A percentile compares a stretch with the other conserved stretches of the same genome.
These are phyloP conservation scores for Russula dissimulans DNA, from an alignment of 768 basidiomycete species.

Conservation along the genomic window DNA sequence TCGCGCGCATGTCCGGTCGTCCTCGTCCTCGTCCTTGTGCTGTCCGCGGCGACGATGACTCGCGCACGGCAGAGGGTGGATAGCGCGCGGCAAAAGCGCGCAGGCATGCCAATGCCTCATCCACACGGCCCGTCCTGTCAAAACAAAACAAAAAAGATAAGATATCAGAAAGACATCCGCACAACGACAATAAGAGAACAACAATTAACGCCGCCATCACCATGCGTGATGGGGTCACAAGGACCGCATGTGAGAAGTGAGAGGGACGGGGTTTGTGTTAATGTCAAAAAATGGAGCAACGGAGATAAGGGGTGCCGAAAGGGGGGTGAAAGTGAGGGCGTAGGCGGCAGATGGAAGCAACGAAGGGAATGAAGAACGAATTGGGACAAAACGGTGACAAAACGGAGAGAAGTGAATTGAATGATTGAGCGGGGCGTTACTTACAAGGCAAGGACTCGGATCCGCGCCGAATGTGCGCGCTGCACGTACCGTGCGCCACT, in stretches of 20 bases:
- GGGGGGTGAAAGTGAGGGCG: background rate
- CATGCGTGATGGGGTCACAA: too few relatives aligned
- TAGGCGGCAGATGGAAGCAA: background rate
- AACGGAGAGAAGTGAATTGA: background rate
- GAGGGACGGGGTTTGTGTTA: background rate
- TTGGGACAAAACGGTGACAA: background rate
- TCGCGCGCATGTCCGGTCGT: slow-evolving; percentile 25
- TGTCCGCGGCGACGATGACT: slow-evolving; percentile 19
- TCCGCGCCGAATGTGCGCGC: slow-evolving; percentile 56
- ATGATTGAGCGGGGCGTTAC: background rate
- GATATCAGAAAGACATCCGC: background rate
- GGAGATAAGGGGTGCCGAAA: background rate
- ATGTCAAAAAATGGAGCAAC: background rate
- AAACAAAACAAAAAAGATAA: background rate
- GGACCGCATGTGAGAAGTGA: too few relatives aligned
- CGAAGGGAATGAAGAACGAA: background rate
- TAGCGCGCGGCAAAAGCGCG: slow-evolving; percentile 55
- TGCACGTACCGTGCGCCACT: slow-evolving; percentile 48
- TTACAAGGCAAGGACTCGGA: slow-evolving; percentile 55
- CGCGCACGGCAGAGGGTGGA: slow-evolving; percentile 45
- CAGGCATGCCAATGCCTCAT: slow-evolving; percentile 47
- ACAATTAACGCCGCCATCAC: background rate
- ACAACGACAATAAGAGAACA: background rate
- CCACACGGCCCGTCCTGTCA: slow-evolving; percentile 39
- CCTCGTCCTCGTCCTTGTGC: background rate